phyloP scores from a whole-genome alignment of 495 filamentous ascomycete species.

The Parathielavia appendiculata region DNA sequence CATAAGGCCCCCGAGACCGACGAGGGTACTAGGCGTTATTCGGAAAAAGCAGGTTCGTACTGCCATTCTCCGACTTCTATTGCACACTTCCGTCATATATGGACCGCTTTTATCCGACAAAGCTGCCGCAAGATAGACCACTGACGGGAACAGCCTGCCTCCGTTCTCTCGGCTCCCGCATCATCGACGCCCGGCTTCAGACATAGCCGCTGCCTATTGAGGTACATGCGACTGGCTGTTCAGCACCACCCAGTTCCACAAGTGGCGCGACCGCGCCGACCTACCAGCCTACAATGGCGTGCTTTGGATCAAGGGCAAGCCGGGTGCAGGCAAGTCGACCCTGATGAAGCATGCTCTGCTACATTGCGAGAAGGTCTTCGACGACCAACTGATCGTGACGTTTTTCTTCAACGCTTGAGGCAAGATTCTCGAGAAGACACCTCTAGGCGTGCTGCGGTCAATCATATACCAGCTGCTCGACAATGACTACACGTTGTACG shows the following conservation, averaged over 20 bases:
- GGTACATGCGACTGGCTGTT: not conserved
- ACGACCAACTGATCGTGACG: slow-evolving; percentile 16
- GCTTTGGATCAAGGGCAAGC: slow-evolving; percentile 51
- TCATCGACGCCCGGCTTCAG: not conserved
- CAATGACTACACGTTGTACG: slow-evolving; percentile 12
- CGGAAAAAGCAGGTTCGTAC: slow-evolving; percentile 3
- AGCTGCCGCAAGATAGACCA: not conserved
- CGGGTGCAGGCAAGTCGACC: slow-evolving; percentile 48
- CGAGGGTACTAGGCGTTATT: not conserved
- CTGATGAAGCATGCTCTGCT: slow-evolving; percentile 14
- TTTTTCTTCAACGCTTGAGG: slow-evolving; percentile 31
- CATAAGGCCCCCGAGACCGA: not conserved
- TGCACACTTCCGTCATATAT: not conserved
- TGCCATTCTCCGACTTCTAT: slow-evolving; percentile 1
- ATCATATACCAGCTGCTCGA: slow-evolving; percentile 33
- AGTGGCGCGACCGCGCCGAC: slow-evolving; percentile 39
- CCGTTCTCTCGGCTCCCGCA: not conserved
- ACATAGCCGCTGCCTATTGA: not conserved
- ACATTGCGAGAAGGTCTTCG: slow-evolving; percentile 3
- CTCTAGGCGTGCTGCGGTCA: slow-evolving; percentile 49
- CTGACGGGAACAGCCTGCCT: not conserved
- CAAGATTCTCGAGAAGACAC: slow-evolving; percentile 44
- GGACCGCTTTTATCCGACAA: not conserved
- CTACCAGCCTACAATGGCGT: slow-evolving; percentile 40
- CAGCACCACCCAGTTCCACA: slow-evolving; percentile 30